phyloP scores from a whole-genome alignment of 1,284 basidiomycete genomes.

The Cutaneotrichosporon cavernicola region DNA sequence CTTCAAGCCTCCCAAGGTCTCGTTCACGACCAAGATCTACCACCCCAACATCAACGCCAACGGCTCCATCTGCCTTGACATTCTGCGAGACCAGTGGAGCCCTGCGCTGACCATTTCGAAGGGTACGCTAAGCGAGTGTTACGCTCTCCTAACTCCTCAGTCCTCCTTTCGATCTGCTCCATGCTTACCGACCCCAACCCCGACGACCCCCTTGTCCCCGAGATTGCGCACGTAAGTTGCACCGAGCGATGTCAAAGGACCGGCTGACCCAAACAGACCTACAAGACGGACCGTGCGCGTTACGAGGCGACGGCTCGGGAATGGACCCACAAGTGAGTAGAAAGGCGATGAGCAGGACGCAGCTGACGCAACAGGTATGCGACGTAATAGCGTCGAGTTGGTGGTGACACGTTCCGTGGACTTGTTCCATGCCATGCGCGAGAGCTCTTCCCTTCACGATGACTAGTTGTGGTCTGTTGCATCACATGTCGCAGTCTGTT shows the following conservation, averaged over 20 bases:
- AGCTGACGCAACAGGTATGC: slow-evolving; percentile 33
- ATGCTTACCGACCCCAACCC: slow-evolving; percentile 97
- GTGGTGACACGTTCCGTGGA: slow-evolving; percentile 8
- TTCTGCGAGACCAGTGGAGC: slow-evolving; percentile 95
- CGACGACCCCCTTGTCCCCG: slow-evolving; percentile 73
- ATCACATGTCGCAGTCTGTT: slow-evolving; percentile 6
- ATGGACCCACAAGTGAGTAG: slow-evolving; percentile 87
- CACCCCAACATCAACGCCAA: slow-evolving; percentile 64
- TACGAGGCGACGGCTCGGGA: slow-evolving; percentile 94
- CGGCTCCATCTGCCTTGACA: slow-evolving; percentile 97
- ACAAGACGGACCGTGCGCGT: slow-evolving; percentile 90
- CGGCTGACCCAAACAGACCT: slow-evolving; percentile 60
- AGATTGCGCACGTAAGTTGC: slow-evolving; percentile 57
- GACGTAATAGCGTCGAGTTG: slow-evolving; percentile 25
- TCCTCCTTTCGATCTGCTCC: slow-evolving; percentile 90
- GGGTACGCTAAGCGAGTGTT: slow-evolving; percentile 59
- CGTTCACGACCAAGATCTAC: slow-evolving; percentile 86
- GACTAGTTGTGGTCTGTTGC: slow-evolving; percentile 17
- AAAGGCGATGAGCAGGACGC: neutral
- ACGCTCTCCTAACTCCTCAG: slow-evolving; percentile 53
- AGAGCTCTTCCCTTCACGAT: slow-evolving; percentile 9
- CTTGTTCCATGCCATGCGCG: slow-evolving; percentile 14
- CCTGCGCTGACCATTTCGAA: slow-evolving; percentile 98
- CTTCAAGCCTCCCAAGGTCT: slow-evolving; percentile 99
- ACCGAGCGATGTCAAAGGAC: neutral